Conservation (phyloP, 1,284 basidiomycete genomes). For the Anthracocystis setariae region DNA sequence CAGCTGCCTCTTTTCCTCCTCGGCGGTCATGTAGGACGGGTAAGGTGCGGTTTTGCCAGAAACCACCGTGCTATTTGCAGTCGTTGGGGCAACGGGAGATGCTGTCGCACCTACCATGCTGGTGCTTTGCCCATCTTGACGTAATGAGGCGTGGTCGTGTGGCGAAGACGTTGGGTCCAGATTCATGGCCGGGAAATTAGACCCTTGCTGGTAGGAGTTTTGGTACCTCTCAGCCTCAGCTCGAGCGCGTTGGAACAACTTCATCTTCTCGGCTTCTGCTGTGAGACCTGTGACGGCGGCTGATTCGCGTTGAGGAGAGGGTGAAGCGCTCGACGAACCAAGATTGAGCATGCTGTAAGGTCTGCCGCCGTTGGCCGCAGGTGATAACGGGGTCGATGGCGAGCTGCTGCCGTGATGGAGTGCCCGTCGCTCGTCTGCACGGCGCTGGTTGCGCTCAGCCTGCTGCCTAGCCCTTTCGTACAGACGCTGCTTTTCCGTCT, state of each 20-base stretch:
- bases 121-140: slow-evolving; percentile 1
- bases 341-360: slow-evolving; percentile 40
- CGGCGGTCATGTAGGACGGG: slow-evolving; percentile 51
- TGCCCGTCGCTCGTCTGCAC: slow-evolving; percentile 49
- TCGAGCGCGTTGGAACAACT: slow-evolving; percentile 56
- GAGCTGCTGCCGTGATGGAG: slow-evolving; percentile 17
- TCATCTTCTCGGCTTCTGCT: slow-evolving; percentile 56
- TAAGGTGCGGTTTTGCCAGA: slow-evolving; percentile 40
- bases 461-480: slow-evolving; percentile 63
- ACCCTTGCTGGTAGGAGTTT: slow-evolving; percentile 35
- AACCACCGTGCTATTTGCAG: slow-evolving; percentile 15
- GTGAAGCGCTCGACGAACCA: slow-evolving; percentile 12
- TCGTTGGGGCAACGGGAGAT: slow-evolving; percentile 1
- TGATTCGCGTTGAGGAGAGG: slow-evolving; percentile 1
- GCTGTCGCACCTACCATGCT: not conserved
- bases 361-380: slow-evolving; percentile 18
- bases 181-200: slow-evolving; percentile 25
- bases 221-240: slow-evolving; percentile 59
- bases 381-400: slow-evolving; percentile 5
- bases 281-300: slow-evolving; percentile 11
- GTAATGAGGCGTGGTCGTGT: not conserved
- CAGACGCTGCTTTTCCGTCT: slow-evolving; percentile 60
- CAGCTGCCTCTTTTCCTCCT: slow-evolving; percentile 56
- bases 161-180: not conserved
- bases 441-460: slow-evolving; percentile 57